phyloP scores from a whole-genome alignment of 78 protist genomes.

The Chrysochromulina parva region DNA sequence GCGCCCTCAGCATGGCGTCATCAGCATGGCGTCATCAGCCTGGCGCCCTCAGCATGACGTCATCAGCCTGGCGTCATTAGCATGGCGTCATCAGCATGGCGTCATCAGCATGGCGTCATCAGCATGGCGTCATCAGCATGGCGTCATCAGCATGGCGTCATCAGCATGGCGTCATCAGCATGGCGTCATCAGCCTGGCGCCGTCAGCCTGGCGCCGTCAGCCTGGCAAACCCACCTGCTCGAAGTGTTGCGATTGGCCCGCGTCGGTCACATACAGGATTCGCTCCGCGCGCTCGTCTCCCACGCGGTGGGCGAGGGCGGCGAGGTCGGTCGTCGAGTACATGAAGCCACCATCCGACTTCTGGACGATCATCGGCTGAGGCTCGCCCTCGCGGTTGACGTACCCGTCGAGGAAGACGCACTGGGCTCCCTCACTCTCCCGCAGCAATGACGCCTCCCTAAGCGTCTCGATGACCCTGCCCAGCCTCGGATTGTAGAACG shows the following conservation, averaged over 20 bases:
- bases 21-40: too few relatives aligned
- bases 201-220: too few relatives aligned
- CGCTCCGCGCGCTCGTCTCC: slow-evolving; percentile 63
- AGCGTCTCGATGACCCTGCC: slow-evolving; percentile 56
- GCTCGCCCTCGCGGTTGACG: background rate
- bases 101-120: too few relatives aligned
- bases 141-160: too few relatives aligned
- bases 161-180: too few relatives aligned
- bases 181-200: too few relatives aligned
- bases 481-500: slow-evolving; percentile 78
- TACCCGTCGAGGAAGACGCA: slow-evolving; percentile 40
- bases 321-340: slow-evolving; percentile 90
- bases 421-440: background rate
- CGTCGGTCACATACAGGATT: slow-evolving; percentile 83
- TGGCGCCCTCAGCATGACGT: too few relatives aligned
- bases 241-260: slow-evolving; percentile 85
- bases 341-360: slow-evolving; percentile 90
- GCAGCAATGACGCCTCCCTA: background rate
- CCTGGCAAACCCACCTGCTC: slow-evolving; percentile 34
- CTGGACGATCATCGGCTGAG: slow-evolving; percentile 70
- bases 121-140: too few relatives aligned
- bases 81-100: too few relatives aligned
- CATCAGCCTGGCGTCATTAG: too few relatives aligned
- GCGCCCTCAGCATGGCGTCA: too few relatives aligned
- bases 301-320: slow-evolving; percentile 78